Evolutionary conservation across 129 eudicot species (phyloP), one percentile per base, ranked within the genome.

Genomic region (Pseudognaphalium luteoalbum): DNA sequence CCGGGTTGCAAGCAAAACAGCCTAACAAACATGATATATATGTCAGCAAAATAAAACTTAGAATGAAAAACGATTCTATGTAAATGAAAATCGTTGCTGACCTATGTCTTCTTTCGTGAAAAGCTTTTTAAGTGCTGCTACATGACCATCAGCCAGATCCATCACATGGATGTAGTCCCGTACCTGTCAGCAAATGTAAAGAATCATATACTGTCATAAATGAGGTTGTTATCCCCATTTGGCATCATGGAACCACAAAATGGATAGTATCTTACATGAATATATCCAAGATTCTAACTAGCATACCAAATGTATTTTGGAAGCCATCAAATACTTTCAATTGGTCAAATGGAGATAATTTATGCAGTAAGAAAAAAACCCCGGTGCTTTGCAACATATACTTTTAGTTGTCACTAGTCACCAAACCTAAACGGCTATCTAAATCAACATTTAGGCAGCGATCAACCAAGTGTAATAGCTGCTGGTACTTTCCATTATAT

Each of bases 61-160:
- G 9, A 30, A 56, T 33, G 30, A 56, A 47, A 22, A 70, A 5
- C 22, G 35, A 29, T 60, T 7, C 58, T 66, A 73, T 60, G 61
- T 62, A 66, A 33, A n/a, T 19, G 11, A 75, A n/a, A 39, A 34
- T 74, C 33, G 28, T 60, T n/a, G 44, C 74, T 88, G 77, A 95
- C 99, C 99, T 83, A 85, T 86, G 68, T 86, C 85, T 44, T 91
- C 76, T 74, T 83, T 25, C 0, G 78, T 78, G 59, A 89, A 85
- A 78, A 95, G 92, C 89, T 91, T 95, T 85, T 83, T 84, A 14
- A 95, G 83, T 35, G 99, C 99, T 34, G 86, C 90, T 19, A 95
- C 94, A 72, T 95, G 99, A 64, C 99, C 99, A 81, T 95, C 99
- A n/a, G 99, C 97, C 75, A 95, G 81, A 81, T 95, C 99, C 97